Percentiles rank a stretch among this genome's conserved stretches.
Conservation (phyloP, 2,329 filamentous ascomycete species). For the Samsoniella hepiali region DNA sequence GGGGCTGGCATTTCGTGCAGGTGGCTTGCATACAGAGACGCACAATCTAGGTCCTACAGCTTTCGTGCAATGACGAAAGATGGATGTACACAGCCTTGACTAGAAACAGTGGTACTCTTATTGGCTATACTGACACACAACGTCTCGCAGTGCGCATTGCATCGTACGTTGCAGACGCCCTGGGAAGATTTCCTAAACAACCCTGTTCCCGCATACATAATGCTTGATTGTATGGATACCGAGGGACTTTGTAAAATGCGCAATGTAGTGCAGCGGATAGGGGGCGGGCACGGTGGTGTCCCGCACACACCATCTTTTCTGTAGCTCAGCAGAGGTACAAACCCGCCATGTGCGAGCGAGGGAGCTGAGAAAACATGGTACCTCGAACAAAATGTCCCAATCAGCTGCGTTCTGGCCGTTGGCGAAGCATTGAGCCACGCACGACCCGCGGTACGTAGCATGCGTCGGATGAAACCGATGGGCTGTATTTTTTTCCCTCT, state of each 20-base stretch:
- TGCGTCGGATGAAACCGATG: too few relatives aligned
- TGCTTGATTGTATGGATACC: background rate
- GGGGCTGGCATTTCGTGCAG: constrained; percentile 4
- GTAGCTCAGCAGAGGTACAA: background rate
- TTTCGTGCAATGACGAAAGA: background rate
- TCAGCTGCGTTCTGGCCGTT: too few relatives aligned
- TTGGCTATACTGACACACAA: background rate
- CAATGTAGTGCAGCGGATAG: background rate
- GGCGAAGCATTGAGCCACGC: too few relatives aligned
- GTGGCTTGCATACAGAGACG: constrained; percentile 1
- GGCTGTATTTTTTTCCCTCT: too few relatives aligned
- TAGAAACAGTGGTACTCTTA: constrained; percentile 7
- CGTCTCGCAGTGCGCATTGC: background rate
- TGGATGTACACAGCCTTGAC: constrained; percentile 7
- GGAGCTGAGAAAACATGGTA: background rate
- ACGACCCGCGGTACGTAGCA: too few relatives aligned
- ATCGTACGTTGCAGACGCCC: background rate
- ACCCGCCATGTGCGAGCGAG: background rate
- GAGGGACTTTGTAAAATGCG: background rate
- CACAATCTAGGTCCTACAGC: constrained; percentile 4
- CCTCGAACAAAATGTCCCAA: background rate
- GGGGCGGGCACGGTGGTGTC: background rate
- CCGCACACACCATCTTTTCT: too few relatives aligned
- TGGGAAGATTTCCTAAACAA: too few relatives aligned
- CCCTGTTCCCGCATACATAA: too few relatives aligned